Base-by-base conservation (phyloP, 805 yeast species). In the Sungouiozyma intestinalis region DNA sequence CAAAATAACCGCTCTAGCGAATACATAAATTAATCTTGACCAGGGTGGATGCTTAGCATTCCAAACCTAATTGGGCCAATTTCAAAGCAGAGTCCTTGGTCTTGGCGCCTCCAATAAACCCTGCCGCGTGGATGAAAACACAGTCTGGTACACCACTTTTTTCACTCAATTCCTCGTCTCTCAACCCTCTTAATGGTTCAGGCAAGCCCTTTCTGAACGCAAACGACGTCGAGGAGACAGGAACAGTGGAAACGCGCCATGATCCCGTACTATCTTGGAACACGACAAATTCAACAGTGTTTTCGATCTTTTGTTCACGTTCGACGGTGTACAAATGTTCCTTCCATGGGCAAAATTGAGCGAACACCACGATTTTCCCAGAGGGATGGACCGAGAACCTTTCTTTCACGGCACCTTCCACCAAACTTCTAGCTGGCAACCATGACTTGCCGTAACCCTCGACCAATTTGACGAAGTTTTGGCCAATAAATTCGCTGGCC, bases 91-190 rank as follows among this genome's bases (percentile, higher is more conserved):
- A 82, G 40, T 86, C 96, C 48, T 71, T 67, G 18, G 94, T 73
- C 56, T 78, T 71, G 43, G 90, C 85, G 41, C 98, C 98, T 36
- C 98, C 98, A 55, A 92, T 92, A 65, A 92, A 92, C 0, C 98
- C 97, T 35, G 95, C 85, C 36, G 97, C 96, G 54, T 92, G 98
- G 44, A 92, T 78, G 58, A 92, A 92, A 16, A 88, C 77, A 59
- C 96, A 85, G 7, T 85, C 95, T 27, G 76, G 78, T 42, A 92
- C 75, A n/a, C 94, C 96, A 31, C 86, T 69, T 50, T 73, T 66
- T 49, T 77, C 68, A 50, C 83, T 75, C 51, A 92, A 72, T 33
- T 71, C 83, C 24, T 84, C 90, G 59, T 92, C 98, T 60, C 98
- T 78, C 38, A 88, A 67, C n/a, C 98, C 98, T 68, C 98, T 77